These are phyloP conservation scores for Gaertneriomyces sp. DNA, from an alignment of 192 early-diverging fungal genomes.

Conservation along the genomic window DNA sequence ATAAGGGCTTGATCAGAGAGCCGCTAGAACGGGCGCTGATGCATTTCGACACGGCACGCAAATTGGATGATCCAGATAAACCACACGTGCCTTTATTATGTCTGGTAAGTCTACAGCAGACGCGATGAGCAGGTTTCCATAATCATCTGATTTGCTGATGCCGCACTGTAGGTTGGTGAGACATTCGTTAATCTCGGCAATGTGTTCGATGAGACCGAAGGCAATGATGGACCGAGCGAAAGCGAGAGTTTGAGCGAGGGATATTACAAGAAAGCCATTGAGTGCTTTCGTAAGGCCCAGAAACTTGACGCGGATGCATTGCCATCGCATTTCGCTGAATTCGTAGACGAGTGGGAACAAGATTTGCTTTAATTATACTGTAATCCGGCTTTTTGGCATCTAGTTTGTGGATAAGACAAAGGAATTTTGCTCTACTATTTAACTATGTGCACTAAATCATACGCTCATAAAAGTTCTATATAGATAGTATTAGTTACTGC, in stretches of 20 bases:
- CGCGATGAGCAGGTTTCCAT: neutral
- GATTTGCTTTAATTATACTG: neutral
- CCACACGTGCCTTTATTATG: neutral
- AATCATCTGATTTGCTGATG: neutral
- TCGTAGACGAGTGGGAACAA: slow-evolving; percentile 26
- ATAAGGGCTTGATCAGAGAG: neutral
- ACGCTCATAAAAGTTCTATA: too few relatives aligned
- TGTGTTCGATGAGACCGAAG: slow-evolving; percentile 6
- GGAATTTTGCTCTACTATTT: too few relatives aligned
- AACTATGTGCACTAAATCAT: too few relatives aligned
- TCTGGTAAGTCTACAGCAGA: neutral
- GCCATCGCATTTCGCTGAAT: slow-evolving; percentile 23
- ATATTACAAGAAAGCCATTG: slow-evolving; percentile 17
- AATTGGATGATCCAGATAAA: neutral
- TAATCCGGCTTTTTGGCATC: too few relatives aligned
- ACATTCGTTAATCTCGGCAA: slow-evolving; percentile 24
- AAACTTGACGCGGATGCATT: slow-evolving; percentile 19
- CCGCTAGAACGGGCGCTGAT: neutral
- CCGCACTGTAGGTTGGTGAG: slow-evolving; percentile 15
- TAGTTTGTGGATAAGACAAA: too few relatives aligned
- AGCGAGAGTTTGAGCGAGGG: slow-evolving; percentile 1
- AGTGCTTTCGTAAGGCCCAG: slow-evolving; percentile 18
- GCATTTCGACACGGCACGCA: too few relatives aligned
- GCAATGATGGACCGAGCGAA: slow-evolving; percentile 3
- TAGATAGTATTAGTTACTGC: too few relatives aligned